A percentile compares a stretch with the other conserved stretches of the same genome.
Evolutionary conservation across 2,329 filamentous ascomycete species (phyloP).

Genomic region (Hymenoscyphus occultus): DNA sequence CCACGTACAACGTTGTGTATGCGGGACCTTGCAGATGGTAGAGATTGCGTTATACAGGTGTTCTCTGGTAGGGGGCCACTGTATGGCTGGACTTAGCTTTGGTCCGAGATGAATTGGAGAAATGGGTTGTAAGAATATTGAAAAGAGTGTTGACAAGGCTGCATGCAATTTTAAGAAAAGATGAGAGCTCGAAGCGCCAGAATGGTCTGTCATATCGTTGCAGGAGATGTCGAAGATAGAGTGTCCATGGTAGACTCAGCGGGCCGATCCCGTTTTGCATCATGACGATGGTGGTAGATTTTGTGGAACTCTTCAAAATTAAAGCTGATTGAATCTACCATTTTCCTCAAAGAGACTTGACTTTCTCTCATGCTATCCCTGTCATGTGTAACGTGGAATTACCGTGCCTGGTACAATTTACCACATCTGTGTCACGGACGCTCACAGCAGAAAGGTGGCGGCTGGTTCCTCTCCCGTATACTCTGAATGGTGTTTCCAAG

Average conservation of each 20-base stretch:
- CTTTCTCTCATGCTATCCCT: neutral
- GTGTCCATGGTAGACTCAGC: neutral
- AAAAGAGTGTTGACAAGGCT: neutral
- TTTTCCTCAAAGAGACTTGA: neutral
- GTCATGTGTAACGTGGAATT: neutral
- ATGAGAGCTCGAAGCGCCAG: neutral
- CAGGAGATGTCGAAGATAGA: neutral
- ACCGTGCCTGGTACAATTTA: neutral
- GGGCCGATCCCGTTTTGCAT: neutral
- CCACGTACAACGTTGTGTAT: neutral
- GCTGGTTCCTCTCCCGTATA: too few species aligned
- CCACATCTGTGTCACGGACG: neutral
- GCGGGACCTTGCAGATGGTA: neutral
- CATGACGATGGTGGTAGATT: neutral
- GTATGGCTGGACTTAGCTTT: neutral
- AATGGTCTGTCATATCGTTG: neutral
- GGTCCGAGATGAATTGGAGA: neutral
- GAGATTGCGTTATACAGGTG: neutral
- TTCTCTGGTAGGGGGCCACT: neutral
- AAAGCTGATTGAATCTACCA: neutral
- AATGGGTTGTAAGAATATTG: neutral
- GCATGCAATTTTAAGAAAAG: neutral
- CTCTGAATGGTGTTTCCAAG: too few species aligned
- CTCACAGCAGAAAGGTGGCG: neutral
- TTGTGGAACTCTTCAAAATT: neutral